Conservation (phyloP, 371 early-diverging fungal species). For the Funneliformis caledonium region DNA sequence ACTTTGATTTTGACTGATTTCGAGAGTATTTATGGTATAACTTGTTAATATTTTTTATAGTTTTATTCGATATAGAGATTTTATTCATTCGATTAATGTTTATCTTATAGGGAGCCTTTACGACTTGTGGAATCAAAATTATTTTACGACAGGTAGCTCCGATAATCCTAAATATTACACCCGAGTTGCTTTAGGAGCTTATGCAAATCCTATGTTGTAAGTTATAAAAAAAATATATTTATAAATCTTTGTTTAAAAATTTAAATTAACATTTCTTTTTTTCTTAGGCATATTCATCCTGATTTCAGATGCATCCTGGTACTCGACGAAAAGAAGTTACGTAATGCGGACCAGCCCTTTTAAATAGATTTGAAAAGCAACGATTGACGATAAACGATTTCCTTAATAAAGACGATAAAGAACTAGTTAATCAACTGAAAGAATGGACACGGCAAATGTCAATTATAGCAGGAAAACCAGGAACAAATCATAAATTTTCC, state of each 20-base stretch:
- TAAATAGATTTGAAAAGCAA: constrained; percentile 38
- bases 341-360: constrained; percentile 23
- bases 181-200: constrained; percentile 32
- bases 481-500: neutral
- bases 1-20: constrained; percentile 40
- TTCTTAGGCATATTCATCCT: constrained; percentile 9
- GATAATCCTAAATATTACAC: constrained; percentile 35
- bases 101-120: constrained; percentile 19
- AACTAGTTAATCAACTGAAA: constrained; percentile 3
- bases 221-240: constrained; percentile 1
- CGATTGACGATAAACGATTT: constrained; percentile 19
- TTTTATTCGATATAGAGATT: no score
- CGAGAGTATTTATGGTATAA: constrained; percentile 29
- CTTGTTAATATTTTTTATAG: neutral
- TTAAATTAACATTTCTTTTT: constrained; percentile 2
- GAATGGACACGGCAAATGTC: constrained; percentile 30
- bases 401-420: neutral
- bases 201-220: constrained; percentile 3
- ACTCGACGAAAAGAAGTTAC: constrained; percentile 16
- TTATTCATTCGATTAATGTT: neutral
- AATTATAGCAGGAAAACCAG: neutral
- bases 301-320: constrained; percentile 36
- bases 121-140: constrained; percentile 39
- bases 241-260: neutral
- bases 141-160: constrained; percentile 17